Conservation (phyloP, 805 yeast species). For the Middelhovenomyces tepae region DNA sequence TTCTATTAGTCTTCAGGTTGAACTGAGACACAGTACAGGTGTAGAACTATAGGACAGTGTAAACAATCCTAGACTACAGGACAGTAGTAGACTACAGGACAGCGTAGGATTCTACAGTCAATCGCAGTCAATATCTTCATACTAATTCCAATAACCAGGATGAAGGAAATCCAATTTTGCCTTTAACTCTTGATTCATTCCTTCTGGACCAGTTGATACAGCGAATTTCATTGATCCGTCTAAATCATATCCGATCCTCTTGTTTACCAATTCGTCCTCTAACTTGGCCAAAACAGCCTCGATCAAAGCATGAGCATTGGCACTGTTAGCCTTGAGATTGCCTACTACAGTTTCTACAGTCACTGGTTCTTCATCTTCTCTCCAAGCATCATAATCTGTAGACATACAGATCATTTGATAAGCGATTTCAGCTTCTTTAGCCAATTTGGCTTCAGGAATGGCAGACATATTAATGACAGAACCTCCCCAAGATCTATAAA, state of each 20-base stretch:
- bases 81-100: too few species aligned
- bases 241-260: conserved; percentile 61
- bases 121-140: too few species aligned
- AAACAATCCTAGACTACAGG: too few species aligned
- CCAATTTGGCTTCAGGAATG: conserved; percentile 93
- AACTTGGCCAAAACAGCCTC: conserved; percentile 58
- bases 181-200: conserved; percentile 62
- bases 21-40: too few species aligned
- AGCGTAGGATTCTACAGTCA: too few species aligned
- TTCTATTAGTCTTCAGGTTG: too few species aligned
- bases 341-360: conserved; percentile 97
- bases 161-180: conserved; percentile 78
- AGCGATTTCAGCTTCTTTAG: conserved; percentile 93
- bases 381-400: conserved; percentile 99
- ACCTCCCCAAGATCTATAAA: conserved; percentile 86
- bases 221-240: conserved; percentile 70
- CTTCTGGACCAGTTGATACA: conserved; percentile 68
- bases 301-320: conserved; percentile 75
- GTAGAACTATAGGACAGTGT: too few species aligned
- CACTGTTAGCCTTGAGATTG: conserved; percentile 76
- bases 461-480: conserved; percentile 95
- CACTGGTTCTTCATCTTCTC: conserved; percentile 88
- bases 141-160: conserved; percentile 78
- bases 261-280: conserved; percentile 46
- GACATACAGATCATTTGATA: conserved; percentile 99